Conservation (phyloP, 495 filamentous ascomycete species). For the Daldinia childiae region DNA sequence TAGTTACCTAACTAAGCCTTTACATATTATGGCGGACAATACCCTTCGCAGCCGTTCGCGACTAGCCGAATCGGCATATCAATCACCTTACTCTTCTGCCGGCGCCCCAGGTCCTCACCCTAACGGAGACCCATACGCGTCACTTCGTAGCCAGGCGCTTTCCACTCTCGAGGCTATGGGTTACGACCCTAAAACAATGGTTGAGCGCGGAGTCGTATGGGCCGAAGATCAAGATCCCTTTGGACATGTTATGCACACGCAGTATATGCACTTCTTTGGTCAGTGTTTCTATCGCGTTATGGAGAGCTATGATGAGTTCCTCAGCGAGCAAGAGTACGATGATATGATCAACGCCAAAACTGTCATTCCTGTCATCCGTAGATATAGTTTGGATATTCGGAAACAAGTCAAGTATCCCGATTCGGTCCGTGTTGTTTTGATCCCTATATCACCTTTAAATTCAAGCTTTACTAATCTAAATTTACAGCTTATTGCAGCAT, state of each 20-base stretch:
- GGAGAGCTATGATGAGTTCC: constrained; percentile 48
- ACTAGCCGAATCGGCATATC: constrained; percentile 41
- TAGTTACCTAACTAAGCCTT: too few species aligned
- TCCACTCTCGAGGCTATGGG: constrained; percentile 48
- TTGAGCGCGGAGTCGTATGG: constrained; percentile 48
- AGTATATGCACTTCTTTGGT: constrained; percentile 47
- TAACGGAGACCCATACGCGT: constrained; percentile 43
- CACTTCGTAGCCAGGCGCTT: constrained; percentile 43
- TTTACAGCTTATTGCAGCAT: constrained; percentile 45
- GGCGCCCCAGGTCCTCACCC: constrained; percentile 45
- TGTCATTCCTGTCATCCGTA: constrained; percentile 41
- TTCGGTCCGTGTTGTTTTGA: constrained; percentile 35
- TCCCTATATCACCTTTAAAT: not conserved
- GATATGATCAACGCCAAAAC: constrained; percentile 43
- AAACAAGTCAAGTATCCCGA: constrained; percentile 51
- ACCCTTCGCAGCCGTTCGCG: not conserved
- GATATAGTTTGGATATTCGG: constrained; percentile 37
- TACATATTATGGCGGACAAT: not conserved
- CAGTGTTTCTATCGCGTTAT: constrained; percentile 46
- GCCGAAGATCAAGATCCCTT: constrained; percentile 51
- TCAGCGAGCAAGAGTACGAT: constrained; percentile 45
- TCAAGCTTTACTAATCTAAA: not conserved
- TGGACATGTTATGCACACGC: constrained; percentile 45
- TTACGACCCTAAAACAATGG: constrained; percentile 49
- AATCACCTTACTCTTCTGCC: constrained; percentile 43